Base-by-base conservation (phyloP, 2,329 filamentous ascomycete species). In the Talaromyces sp. region DNA sequence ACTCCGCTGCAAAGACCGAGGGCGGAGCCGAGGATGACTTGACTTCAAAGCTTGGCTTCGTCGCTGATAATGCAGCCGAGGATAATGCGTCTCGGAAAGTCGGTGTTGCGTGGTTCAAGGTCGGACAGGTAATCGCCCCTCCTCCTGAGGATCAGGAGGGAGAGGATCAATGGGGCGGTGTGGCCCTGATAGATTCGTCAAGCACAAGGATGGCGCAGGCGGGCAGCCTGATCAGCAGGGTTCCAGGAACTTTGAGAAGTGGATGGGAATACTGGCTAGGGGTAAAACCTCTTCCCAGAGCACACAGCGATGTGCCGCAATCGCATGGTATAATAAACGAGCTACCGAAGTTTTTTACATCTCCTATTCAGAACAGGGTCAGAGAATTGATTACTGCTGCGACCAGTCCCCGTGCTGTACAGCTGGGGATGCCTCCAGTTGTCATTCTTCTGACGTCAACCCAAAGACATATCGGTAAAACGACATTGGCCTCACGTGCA, bases 231-330 rank as follows among this genome's bases (percentile, higher is more conserved):
- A 90, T 90, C 52, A 88, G 90, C 70, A 88, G 88, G 58, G 83
- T 96, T 6, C 93, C 93, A 0, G 86, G 90, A 6, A 88, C 87
- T 0, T 85, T 88, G 66, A 85, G 86, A 63, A 96, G 86, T 72
- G 87, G 86, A 18, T 98, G 93, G 93, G 89, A 90, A 66, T 96
- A 93, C 73, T 99, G 97, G 75, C 83, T 97, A 1, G 91, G 92
- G 0, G 82, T 91, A 61, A 91, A 87, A 75, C 86, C 86, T 66
- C 78, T 85, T 12, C 88, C 89, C 0, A 84, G 74, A 57, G 65
- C 72, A 12, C 65, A 69, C 33, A 66, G 69, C n/a, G 72, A 76
- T 39, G 63, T 66, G 21, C 69, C 71, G n/a, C 70, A 70, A 18
- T 69, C 75, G 9, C 75, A 78, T 65, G 72, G 74, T 1, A 66